Percentiles rank a stretch among this genome's conserved stretches.
These are phyloP conservation scores for Chenopodium suecicum DNA, from an alignment of 148 eudicot species.

Conservation along the genomic window DNA sequence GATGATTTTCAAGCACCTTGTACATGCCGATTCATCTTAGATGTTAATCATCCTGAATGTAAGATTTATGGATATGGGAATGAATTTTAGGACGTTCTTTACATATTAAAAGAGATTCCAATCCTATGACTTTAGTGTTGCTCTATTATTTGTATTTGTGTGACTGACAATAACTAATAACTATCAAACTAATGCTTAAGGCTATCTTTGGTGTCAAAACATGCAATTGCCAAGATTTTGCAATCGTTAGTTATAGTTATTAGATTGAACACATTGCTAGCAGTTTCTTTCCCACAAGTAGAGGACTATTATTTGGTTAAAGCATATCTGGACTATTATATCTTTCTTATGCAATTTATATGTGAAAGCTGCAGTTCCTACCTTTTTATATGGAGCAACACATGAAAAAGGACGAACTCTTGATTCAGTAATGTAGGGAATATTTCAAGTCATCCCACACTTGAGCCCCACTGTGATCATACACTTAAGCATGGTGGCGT, in stretches of 20 bases:
- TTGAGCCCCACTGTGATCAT: no score
- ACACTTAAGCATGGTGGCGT: no score
- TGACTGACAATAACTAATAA: background rate
- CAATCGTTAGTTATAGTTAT: background rate
- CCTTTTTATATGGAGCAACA: constrained; percentile 81
- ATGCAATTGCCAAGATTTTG: background rate
- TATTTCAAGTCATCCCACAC: no score
- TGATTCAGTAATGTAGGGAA: constrained; percentile 41
- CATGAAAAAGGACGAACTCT: constrained; percentile 57
- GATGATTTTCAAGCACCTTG: background rate
- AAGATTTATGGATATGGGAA: background rate
- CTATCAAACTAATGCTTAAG: background rate
- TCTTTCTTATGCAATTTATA: background rate
- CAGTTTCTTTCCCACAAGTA: background rate
- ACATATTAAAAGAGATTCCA: no score
- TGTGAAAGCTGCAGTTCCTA: constrained; percentile 56
- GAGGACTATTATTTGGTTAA: background rate
- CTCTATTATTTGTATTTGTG: background rate
- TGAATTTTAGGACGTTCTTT: background rate
- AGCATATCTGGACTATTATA: background rate
- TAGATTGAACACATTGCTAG: background rate
- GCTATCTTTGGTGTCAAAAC: background rate
- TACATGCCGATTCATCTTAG: background rate
- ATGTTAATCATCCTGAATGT: background rate
- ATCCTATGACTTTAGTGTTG: background rate